Evolutionary conservation across 2,329 filamentous ascomycete genomes (phyloP), one percentile per base, ranked within the genome.

Genomic region (Aspergillus sp.): DNA sequence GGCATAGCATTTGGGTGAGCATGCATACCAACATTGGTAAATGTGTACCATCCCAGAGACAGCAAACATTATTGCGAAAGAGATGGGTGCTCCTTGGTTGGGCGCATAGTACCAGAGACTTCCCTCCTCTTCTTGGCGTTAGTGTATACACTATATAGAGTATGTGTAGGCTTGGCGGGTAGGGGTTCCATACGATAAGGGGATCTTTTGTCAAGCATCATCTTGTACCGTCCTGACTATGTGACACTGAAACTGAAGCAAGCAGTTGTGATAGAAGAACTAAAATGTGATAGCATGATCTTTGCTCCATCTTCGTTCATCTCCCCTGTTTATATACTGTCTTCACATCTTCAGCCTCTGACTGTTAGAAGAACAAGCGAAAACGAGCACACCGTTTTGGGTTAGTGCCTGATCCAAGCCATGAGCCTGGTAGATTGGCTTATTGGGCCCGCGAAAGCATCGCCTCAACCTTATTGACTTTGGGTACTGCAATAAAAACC

Each of bases 41-140:
- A 71, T 67, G 62, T 80, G 78, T 9, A 74, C 61, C 15, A 64
- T 30, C 1, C 75, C 77, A 3, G 78, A 80, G 10, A 74, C 58
- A 19, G 72, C 59, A 60, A 80, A 80, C 9, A 79, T 68, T 8
- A 77, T 66, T 2, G 75, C 74, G 65, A 80, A 80, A 9, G 72
- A 72, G 45, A 78, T 76, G 3, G 78, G 72, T 6, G 74, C 73
- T 4, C 75, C 77, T 66, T 79, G 78, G 43, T 74, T 78, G 2
- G 78, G 78, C 9, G 71, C 70, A 66, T 80, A 79, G 61, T 73
- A 73, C 73, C 75, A 80, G 56, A 73, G 68, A 51, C 74, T 76
- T 21, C 69, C 73, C 38, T 71, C 68, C 60, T 75, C 73, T 74
- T 21, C 10, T 17, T 30, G 9, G 25, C 38, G 41, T 71, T 47